Evolutionary conservation across 2,329 filamentous ascomycete species (phyloP), one percentile per base, ranked within the genome.

Genomic region (Curvularia verruculosa): DNA sequence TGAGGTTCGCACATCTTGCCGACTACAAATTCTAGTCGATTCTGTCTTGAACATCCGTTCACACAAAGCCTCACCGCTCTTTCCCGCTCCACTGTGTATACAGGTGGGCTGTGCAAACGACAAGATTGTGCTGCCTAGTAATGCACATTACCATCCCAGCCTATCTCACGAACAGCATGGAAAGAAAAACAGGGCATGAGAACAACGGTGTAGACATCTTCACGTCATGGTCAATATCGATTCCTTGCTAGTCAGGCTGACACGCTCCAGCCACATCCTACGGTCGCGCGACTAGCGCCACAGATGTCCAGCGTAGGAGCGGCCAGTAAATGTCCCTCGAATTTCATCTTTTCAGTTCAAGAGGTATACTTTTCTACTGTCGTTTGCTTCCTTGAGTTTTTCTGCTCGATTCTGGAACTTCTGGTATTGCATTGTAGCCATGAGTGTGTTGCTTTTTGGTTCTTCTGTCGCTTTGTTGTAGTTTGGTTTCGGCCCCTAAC

Each of bases 21-120:
- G 23, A 15, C 10, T 29, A 13, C 13, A 43, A 9, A 5, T 21
- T 29, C 13, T 23, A 8, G 21, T 28, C 39, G n/a, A 6, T 19
- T 8, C 15, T 26, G 28, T 36, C 21, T 41, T 37, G 28, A 3
- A 13, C 45, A 18, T 21, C 15, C 2, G 29, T 23, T 23, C 41
- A 15, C 3, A 19, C 18, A 23, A 9, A 31, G 5, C 34, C 46
- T 54, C 49, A 53, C 24, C 54, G 44, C 54, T 48, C 37, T 29
- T 54, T 29, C 9, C 37, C 24, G 19, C 40, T 28, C 13, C 36
- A 23, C 29, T 46, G 49, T 49, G 34, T 46, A 28, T 52, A n/a
- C 26, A 47, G 15, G 24, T 23, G 43, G 61, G 58, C 58, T 58
- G 58, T 60, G 59, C 53, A 55, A 29, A 41, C 21, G 40, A 36